Evolutionary conservation across 1,284 basidiomycete genomes (phyloP), one percentile per base, ranked within the genome.

Genomic region (Microbotryum lychnidis-dioicae): DNA sequence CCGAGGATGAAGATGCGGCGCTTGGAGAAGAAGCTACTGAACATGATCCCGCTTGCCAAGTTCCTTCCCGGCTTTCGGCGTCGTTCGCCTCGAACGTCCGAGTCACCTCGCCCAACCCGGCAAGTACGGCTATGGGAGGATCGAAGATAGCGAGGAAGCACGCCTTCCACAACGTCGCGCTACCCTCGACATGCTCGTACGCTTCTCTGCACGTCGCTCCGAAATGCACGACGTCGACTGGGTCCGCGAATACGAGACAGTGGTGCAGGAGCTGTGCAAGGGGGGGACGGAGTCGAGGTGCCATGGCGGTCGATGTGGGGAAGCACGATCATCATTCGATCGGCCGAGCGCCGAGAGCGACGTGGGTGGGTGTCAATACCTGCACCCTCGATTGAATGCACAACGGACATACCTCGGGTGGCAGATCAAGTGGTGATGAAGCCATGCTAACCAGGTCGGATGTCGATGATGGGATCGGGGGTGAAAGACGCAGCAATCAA

Each of bases 211-310:
- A 44, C 2, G 48, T 49, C 16, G 42, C n/a, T 5, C 25, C 18
- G 20, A 65, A 65, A 8, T 48, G 23, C 1, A 57, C 46, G 42
- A 58, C 58, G 14, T 59, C 62, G 6, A 31, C 9, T 2, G 65
- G 58, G 7, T 33, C 25, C 0, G 61, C 48, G 7, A 42, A 29
- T 6, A 54, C 37, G 29, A 65, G 64, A 6, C 46, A 16, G 50
- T 53, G 50, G 37, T 52, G 29, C 31, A 62, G 58, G 16, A 65
- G 47, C 64, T 65, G 58, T 1, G 3, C 20, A 3, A 3, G 23
- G 12, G 27, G 8, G 10, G 21, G 23, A 10, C 9, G 25, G 25
- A 25, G 25, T 21, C 27, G 48, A 6, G 27, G 44, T 18, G n/a
- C n/a, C n/a, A n/a, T n/a, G 6, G 21, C 27, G 9, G 31, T 37